Evolutionary conservation across 768 basidiomycete species (phyloP).

Genomic region (Russula griseocarnosa): DNA sequence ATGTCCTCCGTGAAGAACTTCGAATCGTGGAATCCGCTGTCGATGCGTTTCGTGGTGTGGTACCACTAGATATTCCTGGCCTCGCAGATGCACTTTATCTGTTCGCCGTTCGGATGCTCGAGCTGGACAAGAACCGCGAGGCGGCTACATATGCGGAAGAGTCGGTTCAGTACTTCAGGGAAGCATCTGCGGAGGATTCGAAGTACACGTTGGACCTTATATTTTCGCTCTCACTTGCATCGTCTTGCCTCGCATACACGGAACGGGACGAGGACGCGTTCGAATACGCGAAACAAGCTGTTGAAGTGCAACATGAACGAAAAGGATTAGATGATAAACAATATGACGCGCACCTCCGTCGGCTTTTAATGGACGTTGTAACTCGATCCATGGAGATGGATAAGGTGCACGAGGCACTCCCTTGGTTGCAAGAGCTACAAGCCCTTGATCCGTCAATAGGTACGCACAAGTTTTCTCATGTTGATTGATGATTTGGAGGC

Average conservation of each 20-base stretch:
- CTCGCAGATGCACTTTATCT: constrained; percentile 16
- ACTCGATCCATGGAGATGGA: constrained; percentile 6
- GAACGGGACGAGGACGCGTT: constrained; percentile 6
- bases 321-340: not conserved
- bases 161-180: constrained; percentile 15
- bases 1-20: constrained; percentile 2
- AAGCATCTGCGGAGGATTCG: not conserved
- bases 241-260: constrained; percentile 20
- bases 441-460: not conserved
- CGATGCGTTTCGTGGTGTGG: constrained; percentile 10
- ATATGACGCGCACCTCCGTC: not conserved
- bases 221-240: constrained; percentile 17
- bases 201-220: constrained; percentile 17
- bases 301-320: constrained; percentile 15
- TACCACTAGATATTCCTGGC: constrained; percentile 9
- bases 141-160: constrained; percentile 20
- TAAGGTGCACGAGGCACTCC: not conserved
- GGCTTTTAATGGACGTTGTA: constrained; percentile 14
- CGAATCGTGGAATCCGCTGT: constrained; percentile 5
- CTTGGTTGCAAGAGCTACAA: constrained; percentile 10
- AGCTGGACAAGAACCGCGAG: constrained; percentile 12
- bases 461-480: not conserved
- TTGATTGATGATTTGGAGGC: not conserved
- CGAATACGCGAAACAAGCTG: constrained; percentile 18
- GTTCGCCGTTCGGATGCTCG: constrained; percentile 17